Conservation (phyloP, 352 stramenopile species). For the Phytopythium ostracodes region DNA sequence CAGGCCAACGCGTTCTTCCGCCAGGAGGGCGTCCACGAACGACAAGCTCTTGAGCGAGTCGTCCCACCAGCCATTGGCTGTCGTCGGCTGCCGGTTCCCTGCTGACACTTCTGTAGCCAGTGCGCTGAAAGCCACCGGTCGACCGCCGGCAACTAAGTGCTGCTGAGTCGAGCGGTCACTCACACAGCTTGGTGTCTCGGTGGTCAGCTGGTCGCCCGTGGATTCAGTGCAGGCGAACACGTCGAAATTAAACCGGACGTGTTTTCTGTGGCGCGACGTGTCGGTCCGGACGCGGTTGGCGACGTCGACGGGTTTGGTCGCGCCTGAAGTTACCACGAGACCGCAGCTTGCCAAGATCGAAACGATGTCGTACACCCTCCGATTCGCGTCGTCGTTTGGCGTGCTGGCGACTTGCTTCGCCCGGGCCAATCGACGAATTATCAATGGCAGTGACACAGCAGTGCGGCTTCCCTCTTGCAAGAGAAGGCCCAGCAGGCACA, state of each 20-base stretch:
- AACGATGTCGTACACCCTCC: constrained; percentile 66
- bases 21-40: constrained; percentile 30
- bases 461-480: constrained; percentile 34
- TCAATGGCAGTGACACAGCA: constrained; percentile 19
- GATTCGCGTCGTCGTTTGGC: constrained; percentile 31
- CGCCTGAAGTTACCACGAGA: constrained; percentile 29
- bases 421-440: constrained; percentile 45
- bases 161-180: background rate
- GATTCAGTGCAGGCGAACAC: constrained; percentile 20
- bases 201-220: background rate
- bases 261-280: constrained; percentile 33
- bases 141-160: no score
- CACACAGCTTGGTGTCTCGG: background rate
- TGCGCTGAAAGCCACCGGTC: no score
- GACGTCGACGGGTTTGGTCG: constrained; percentile 6
- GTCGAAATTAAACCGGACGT: constrained; percentile 49
- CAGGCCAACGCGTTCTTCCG: constrained; percentile 40
- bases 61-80: constrained; percentile 33
- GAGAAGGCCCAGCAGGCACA: constrained; percentile 50
- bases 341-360: constrained; percentile 54
- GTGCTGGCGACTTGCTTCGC: constrained; percentile 24
- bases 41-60: constrained; percentile 40
- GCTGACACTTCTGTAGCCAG: background rate
- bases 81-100: background rate
- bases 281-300: background rate